Evolutionary conservation across 768 basidiomycete genomes (phyloP), one percentile per base, ranked within the genome.

Genomic region (Mycena galericulata): DNA sequence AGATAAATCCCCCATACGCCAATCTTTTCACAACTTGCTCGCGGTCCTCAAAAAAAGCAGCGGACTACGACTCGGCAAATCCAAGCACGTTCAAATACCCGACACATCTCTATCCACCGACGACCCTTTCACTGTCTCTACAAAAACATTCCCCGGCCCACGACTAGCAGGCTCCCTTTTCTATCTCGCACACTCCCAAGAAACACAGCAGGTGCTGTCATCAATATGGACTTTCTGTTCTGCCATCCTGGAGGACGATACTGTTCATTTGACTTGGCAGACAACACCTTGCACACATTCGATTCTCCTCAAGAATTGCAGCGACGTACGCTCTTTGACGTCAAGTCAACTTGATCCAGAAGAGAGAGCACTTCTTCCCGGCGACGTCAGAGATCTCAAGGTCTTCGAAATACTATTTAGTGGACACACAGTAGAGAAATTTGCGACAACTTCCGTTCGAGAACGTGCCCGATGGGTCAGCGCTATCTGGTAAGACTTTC

Each of bases 391-490:
- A 27, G 84, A 87, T 51, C 70, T 85, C 55, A 87, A 86, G 68
- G 79, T 89, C 0, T 93, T 94, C 65, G 91, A 92, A 75, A 72
- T 94, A n/a, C 56, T 85, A 20, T 90, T 92, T 62, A 84, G 87
- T 58, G 87, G 83, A 17, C 77, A 81, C 26, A 78, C 77, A 4
- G 81, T 78, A 59, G 89, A 92, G 74, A 87, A 82, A 61, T 92
- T 94, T 75, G 92, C 90, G 0, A 88, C 87, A 3, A 76, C 80
- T 12, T 88, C 88, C 24, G 85, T 88, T 29, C 83, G 85, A 65
- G 90, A 91, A 62, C 82, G 92, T 56, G 91, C 91, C 4, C 85
- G 84, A 11, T 94, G 92, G 92, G 85, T 94, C 55, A 90, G 89
- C 72, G 86, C 89, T 4, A 87, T 93, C 51, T 94, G 92, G 92